Percentiles rank a stretch among this genome's conserved stretches.
Conservation (phyloP, 116 monocot species). For the Trichopus zeylanicus region DNA sequence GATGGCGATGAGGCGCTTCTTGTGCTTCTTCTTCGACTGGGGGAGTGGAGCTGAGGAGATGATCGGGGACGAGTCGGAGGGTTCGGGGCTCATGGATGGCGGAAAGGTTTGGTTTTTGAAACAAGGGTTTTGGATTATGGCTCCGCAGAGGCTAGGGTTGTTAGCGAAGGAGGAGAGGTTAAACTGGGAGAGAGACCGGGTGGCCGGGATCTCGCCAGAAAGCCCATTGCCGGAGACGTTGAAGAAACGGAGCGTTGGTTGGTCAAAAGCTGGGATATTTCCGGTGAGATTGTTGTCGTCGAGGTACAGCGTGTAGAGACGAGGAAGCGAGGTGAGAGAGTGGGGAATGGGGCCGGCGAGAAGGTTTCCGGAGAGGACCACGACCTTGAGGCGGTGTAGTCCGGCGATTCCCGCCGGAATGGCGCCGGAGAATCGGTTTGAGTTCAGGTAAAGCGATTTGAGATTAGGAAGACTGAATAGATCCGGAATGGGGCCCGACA, state of each 20-base stretch:
- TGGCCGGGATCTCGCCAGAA: slow-evolving; percentile 63
- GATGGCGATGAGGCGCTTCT: slow-evolving; percentile 36
- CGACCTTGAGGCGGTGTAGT: slow-evolving; percentile 74
- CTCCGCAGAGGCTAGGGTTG: slow-evolving; percentile 67
- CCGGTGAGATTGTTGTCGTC: slow-evolving; percentile 63
- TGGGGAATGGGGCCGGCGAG: slow-evolving; percentile 61
- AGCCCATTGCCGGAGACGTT: slow-evolving; percentile 73
- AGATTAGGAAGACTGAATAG: slow-evolving; percentile 50
- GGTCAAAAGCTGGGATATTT: slow-evolving; percentile 48
- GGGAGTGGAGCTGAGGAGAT: slow-evolving; percentile 11
- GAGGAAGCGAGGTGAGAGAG: slow-evolving; percentile 25
- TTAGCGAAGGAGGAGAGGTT: slow-evolving; percentile 51
- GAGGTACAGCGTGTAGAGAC: slow-evolving; percentile 51
- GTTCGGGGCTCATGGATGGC: slow-evolving; percentile 17
- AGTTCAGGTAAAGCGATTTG: slow-evolving; percentile 69
- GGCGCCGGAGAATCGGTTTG: slow-evolving; percentile 63
- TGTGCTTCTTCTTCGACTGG: slow-evolving; percentile 13
- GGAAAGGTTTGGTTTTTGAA: slow-evolving; percentile 14
- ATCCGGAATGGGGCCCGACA: slow-evolving; percentile 72
- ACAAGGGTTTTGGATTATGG: slow-evolving; percentile 19
- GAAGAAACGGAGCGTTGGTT: slow-evolving; percentile 38
- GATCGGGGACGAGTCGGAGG: slow-evolving; percentile 15
- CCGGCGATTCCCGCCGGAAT: slow-evolving; percentile 39
- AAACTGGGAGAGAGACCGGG: slow-evolving; percentile 34
- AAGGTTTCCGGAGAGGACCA: slow-evolving; percentile 57